phyloP scores from a whole-genome alignment of 805 yeast species.

The Saturnispora kantuleensis region DNA sequence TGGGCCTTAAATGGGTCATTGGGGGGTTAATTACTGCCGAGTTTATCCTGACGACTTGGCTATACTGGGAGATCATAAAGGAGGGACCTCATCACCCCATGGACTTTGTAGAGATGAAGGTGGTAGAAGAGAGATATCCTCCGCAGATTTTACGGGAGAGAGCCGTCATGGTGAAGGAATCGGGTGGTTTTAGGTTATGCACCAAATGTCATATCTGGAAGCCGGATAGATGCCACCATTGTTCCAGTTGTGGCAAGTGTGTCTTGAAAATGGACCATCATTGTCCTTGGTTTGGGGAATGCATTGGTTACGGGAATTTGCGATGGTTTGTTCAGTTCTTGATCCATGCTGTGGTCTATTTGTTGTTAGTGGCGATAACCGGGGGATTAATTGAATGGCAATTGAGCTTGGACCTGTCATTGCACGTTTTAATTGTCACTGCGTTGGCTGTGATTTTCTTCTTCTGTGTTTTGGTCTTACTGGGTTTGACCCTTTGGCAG shows the following conservation, averaged over 20 bases:
- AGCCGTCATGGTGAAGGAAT: constrained; percentile 37
- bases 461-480: constrained; percentile 48
- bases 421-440: constrained; percentile 53
- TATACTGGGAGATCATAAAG: constrained; percentile 43
- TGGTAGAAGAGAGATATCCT: constrained; percentile 21
- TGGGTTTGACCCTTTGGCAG: constrained; percentile 48
- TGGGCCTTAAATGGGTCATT: constrained; percentile 15
- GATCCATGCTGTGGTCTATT: constrained; percentile 40
- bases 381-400: constrained; percentile 39
- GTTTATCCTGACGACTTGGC: constrained; percentile 31
- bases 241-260: constrained; percentile 40
- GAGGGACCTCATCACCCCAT: constrained; percentile 34
- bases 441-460: constrained; percentile 43
- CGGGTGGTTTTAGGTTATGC: constrained; percentile 58
- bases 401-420: constrained; percentile 30
- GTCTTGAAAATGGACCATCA: constrained; percentile 49
- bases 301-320: constrained; percentile 77
- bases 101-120: constrained; percentile 14
- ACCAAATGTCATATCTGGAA: constrained; percentile 46
- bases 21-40: constrained; percentile 23
- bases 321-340: constrained; percentile 72
- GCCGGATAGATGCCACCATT: constrained; percentile 52
- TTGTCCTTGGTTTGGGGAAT: constrained; percentile 86
- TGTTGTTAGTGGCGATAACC: constrained; percentile 31
- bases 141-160: constrained; percentile 33